Evolutionary conservation across 495 filamentous ascomycete species (phyloP), one percentile per base, ranked within the genome.

Genomic region (Neurospora sp.): DNA sequence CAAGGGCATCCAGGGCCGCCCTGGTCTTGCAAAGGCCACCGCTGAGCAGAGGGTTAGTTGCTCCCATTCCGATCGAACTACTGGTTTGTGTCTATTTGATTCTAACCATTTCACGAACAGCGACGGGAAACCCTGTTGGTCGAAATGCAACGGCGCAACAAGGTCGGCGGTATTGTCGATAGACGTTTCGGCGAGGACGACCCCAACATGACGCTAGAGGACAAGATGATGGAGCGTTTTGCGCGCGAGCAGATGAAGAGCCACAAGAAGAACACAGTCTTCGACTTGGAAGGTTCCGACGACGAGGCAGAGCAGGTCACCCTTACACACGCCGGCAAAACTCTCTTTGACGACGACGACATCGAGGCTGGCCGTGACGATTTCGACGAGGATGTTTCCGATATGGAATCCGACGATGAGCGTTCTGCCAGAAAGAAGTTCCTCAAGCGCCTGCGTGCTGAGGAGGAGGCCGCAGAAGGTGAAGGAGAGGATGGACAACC

Each of bases 111-210:
- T 1, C 2, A 54, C 5, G 0, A 18, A 69, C 79, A 94, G 91
- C 88, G 94, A 69, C 87, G 91, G 5, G 85, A 90, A 82, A 97
- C 94, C 2, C 86, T 97, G 8, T 82, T 98, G 23, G 88, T 91
- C 11, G 94, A 98, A 76, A 92, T 98, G 86, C 91, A 94, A 78
- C 86, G 88, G 41, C 89, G 92, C 6, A 93, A 94, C 80, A 98
- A 97, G 83, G 90, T 93, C 35, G 96, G 96, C 73, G 94, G 96
- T 35, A 92, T 99, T 76, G 79, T 96, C 72, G 96, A 99, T 84
- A 89, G 93, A 75, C 92, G 96, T 73, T 97, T 99, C 81, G 96
- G 96, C 81, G 96, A 99, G 83, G 92, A 96, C 75, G 94, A 99
- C 78, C 92, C 94, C 23, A 91, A 88, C 35, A 93, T 99, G 93